A percentile compares a stretch with the other conserved stretches of the same genome.
Evolutionary conservation across 2,329 filamentous ascomycete species (phyloP).

Genomic region (Laburnicola sp.): DNA sequence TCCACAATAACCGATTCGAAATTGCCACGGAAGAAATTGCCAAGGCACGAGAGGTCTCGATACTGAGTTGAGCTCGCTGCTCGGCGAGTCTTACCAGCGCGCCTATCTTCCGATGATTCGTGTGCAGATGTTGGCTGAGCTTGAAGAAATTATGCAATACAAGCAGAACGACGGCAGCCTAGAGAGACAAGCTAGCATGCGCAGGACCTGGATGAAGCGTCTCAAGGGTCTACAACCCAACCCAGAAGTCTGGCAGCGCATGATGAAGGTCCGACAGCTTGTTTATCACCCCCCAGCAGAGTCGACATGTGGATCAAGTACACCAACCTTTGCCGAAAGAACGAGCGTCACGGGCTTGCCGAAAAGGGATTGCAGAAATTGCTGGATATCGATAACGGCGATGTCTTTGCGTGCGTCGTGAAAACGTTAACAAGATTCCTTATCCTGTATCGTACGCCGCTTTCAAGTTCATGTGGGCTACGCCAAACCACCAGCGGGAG

Average conservation of each 20-base stretch:
- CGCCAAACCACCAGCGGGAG: conserved; percentile 46
- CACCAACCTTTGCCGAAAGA: conserved; percentile 96
- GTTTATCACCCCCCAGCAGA: conserved; percentile 93
- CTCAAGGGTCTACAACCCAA: conserved; percentile 95
- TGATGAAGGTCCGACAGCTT: conserved; percentile 90
- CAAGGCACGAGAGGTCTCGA: conserved; percentile 86
- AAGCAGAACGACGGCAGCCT: conserved; percentile 82
- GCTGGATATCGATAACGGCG: conserved; percentile 55
- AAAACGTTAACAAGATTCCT: conserved; percentile 53
- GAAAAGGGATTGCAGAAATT: conserved; percentile 93
- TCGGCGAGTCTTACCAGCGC: conserved; percentile 98
- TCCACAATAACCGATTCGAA: conserved; percentile 94
- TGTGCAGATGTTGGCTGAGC: conserved; percentile 97
- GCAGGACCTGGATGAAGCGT: conserved; percentile 92
- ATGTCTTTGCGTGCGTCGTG: conserved; percentile 41
- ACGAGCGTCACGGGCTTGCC: conserved; percentile 87
- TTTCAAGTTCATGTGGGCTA: conserved; percentile 95
- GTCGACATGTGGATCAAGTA: conserved; percentile 99
- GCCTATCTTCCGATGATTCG: conserved; percentile 98
- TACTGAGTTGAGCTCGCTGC: conserved; percentile 89
- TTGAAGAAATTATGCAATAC: conserved; percentile 97
- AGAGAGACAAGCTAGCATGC: conserved; percentile 87
- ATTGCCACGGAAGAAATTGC: conserved; percentile 88
- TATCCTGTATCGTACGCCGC: conserved; percentile 94
- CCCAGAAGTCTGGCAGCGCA: conserved; percentile 97